A percentile compares a stretch with the other conserved stretches of the same genome.
Conservation (phyloP, 257 asterid species). For the Solanum virginianum region DNA sequence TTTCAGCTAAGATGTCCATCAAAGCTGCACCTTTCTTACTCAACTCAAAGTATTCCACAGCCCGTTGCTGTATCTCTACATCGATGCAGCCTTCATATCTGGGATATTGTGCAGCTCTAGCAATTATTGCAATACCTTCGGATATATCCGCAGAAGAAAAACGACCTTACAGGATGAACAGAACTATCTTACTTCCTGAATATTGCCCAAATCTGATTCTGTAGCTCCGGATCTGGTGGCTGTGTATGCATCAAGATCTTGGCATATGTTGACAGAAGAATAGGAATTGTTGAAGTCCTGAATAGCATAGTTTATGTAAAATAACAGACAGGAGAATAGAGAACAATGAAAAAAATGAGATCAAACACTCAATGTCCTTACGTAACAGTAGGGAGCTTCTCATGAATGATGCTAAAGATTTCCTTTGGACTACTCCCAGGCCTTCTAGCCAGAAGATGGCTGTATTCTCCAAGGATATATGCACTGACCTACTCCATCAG, state of each 20-base stretch:
- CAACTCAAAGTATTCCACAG: slow-evolving; percentile 78
- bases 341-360: slow-evolving; percentile 5
- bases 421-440: slow-evolving; percentile 90
- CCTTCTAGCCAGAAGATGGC: slow-evolving; percentile 87
- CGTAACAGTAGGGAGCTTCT: slow-evolving; percentile 94
- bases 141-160: slow-evolving; percentile 4
- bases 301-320: slow-evolving; percentile 9
- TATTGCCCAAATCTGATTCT: slow-evolving; percentile 68
- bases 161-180: background rate
- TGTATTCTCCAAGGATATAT: slow-evolving; percentile 88
- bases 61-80: slow-evolving; percentile 92
- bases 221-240: slow-evolving; percentile 78
- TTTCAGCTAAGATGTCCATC: slow-evolving; percentile 86
- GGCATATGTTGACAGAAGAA: slow-evolving; percentile 86
- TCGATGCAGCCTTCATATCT: slow-evolving; percentile 92
- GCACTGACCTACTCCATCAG: slow-evolving; percentile 64
- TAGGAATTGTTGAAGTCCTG: slow-evolving; percentile 84
- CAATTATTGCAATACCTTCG: background rate
- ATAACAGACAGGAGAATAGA: background rate
- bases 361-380: slow-evolving; percentile 27
- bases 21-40: slow-evolving; percentile 84
- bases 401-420: slow-evolving; percentile 67
- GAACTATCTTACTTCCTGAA: slow-evolving; percentile 55
- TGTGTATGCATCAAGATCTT: slow-evolving; percentile 91
- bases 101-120: slow-evolving; percentile 1